Percentiles rank a stretch among this genome's conserved stretches.
Conservation (phyloP, 352 stramenopile species). For the Globisporangium spinosum region DNA sequence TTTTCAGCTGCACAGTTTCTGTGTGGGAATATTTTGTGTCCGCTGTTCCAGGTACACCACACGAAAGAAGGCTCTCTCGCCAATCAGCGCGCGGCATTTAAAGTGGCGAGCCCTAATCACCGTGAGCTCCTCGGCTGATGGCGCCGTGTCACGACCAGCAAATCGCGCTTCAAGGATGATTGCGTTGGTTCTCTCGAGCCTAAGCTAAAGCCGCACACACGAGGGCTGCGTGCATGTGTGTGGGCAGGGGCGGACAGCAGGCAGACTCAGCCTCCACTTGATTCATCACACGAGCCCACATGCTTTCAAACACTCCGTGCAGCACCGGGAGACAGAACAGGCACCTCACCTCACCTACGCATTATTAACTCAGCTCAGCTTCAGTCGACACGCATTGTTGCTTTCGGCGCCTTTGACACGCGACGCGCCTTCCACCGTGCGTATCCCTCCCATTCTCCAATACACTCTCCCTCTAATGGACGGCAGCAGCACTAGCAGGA, state of each 20-base stretch:
- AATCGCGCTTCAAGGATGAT: conserved; percentile 6
- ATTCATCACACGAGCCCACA: not conserved
- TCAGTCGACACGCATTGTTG: too few relatives aligned
- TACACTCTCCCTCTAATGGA: not conserved
- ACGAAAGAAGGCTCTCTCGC: too few relatives aligned
- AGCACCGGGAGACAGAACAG: not conserved
- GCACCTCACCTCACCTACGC: not conserved
- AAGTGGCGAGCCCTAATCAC: too few relatives aligned
- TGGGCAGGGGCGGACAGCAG: not conserved
- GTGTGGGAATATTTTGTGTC: too few relatives aligned
- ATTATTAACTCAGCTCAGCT: not conserved
- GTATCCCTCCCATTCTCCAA: not conserved
- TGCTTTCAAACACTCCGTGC: not conserved
- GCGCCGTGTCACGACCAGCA: conserved; percentile 5
- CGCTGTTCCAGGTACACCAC: too few relatives aligned
- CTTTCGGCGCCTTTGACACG: too few relatives aligned
- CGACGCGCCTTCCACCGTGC: too few relatives aligned
- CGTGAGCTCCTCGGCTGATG: not conserved
- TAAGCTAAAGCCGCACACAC: not conserved
- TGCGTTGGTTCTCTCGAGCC: not conserved
- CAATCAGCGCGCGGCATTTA: too few relatives aligned
- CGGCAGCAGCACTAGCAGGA: not conserved
- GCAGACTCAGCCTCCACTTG: not conserved
- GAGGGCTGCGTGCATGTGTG: not conserved
- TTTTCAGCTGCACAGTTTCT: too few relatives aligned